A percentile compares a stretch with the other conserved stretches of the same genome.
Conservation (phyloP, 768 basidiomycete species). For the Hericium erinaceus region DNA sequence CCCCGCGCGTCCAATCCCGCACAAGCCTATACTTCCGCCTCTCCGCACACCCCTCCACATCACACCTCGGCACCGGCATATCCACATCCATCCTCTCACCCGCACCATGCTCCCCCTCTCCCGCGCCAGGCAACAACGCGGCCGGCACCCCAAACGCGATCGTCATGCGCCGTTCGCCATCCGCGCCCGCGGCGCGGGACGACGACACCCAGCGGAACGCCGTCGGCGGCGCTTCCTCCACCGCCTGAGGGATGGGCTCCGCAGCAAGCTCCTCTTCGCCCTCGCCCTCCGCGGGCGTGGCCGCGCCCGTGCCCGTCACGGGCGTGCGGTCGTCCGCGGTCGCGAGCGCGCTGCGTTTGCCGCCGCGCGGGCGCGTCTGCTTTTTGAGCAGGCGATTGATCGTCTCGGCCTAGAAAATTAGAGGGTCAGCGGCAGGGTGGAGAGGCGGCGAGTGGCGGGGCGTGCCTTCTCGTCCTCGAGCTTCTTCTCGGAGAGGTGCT, state of each 20-base stretch:
- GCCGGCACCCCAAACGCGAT: constrained; percentile 49
- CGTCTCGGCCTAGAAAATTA: constrained; percentile 55
- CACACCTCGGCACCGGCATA: constrained; percentile 30
- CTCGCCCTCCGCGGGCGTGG: constrained; percentile 19
- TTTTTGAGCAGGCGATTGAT: constrained; percentile 86
- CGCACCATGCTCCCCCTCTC: constrained; percentile 2
- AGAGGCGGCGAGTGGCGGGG: not conserved
- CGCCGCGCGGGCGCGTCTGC: constrained; percentile 56
- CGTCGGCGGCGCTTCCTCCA: constrained; percentile 29
- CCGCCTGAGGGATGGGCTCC: constrained; percentile 21
- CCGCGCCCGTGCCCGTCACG: constrained; percentile 23
- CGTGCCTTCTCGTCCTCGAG: constrained; percentile 76
- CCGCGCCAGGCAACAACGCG: constrained; percentile 15
- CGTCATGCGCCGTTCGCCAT: constrained; percentile 23
- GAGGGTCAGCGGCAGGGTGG: not conserved
- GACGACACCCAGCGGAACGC: constrained; percentile 67
- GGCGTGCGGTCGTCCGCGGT: constrained; percentile 37
- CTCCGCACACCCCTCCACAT: constrained; percentile 46
- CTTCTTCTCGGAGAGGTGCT: constrained; percentile 74
- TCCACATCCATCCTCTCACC: constrained; percentile 12
- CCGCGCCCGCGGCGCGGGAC: constrained; percentile 1
- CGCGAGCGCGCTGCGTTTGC: constrained; percentile 41
- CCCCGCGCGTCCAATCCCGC: constrained; percentile 50
- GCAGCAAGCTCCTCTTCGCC: constrained; percentile 33
- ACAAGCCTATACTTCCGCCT: constrained; percentile 58